Evolutionary conservation across 163 green algal genomes (phyloP), one percentile per base, ranked within the genome.

Genomic region (Scenedesmus sp.): DNA sequence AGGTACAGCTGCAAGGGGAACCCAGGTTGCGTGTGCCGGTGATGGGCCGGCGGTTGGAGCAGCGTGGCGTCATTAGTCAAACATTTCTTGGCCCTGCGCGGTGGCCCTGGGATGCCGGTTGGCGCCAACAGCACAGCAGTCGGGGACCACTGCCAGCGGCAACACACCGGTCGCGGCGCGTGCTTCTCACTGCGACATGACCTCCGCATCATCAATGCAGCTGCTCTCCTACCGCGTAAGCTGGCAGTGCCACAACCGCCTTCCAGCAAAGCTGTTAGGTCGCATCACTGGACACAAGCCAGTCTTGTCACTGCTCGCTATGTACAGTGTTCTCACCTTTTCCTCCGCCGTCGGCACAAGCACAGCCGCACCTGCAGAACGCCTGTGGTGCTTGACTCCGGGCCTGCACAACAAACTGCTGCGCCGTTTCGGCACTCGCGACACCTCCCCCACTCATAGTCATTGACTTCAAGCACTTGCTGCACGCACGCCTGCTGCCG

Each of bases 31-130:
- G 18, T 42, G 13, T 53, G 43, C 40, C 72, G 20, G 13, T 85
- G 78, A 37, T 83, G 78, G 44, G 35, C 56, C 10, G 20, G 13
- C 24, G 13, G 56, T 70, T 2, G 4, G 15, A 7, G 1, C 65
- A 22, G 49, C 81, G 81, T 59, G 87, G 87, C 87, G 72, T 59
- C 81, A 53, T 89, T 89, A 83, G 88, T 92, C 88, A 92, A 92
- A 49, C 88, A 92, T 92, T 84, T 83, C 61, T 79, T 83, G 80
- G 88, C 88, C 82, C 56, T n/a, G 68, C 44, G 61, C 43, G 3
- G 82, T 92, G 82, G 88, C 70, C 80, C 37, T 85, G 59, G 65
- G 30, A 85, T 92, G 88, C 88, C 88, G 88, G 56, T 80, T 89
- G 88, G 82, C 82, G 88, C 88, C 88, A 65, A 92, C 81, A 92